These are phyloP conservation scores for Pulveroboletus sp. DNA, from an alignment of 1,284 basidiomycete genomes.

Conservation along the genomic window DNA sequence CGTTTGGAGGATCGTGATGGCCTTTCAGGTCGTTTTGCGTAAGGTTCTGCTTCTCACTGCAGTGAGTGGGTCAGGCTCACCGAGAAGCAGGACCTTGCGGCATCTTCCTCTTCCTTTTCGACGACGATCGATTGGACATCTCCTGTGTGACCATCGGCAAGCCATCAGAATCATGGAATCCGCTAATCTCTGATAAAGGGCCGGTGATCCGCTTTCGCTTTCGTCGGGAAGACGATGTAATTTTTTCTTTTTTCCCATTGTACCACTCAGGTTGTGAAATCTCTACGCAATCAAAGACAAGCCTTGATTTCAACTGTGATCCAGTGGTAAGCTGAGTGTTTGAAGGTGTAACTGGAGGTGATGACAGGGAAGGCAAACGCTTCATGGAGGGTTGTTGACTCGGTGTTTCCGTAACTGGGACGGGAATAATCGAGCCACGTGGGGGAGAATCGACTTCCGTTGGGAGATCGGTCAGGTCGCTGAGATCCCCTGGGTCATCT, in stretches of 20 bases:
- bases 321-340: not conserved
- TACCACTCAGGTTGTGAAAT: slow-evolving; percentile 20
- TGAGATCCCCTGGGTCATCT: slow-evolving; percentile 24
- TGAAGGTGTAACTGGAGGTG: not conserved
- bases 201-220: slow-evolving; percentile 19
- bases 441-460: slow-evolving; percentile 24
- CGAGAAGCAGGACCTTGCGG: slow-evolving; percentile 33
- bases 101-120: slow-evolving; percentile 27
- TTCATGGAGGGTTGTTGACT: not conserved
- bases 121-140: not conserved
- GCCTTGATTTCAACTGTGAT: slow-evolving; percentile 11
- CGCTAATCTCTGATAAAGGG: not conserved
- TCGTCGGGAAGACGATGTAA: slow-evolving; percentile 1
- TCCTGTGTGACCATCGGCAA: not conserved
- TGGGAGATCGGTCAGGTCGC: slow-evolving; percentile 33
- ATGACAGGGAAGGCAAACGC: not conserved
- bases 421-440: not conserved
- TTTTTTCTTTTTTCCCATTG: not conserved
- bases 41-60: slow-evolving; percentile 33
- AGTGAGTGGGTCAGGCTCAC: slow-evolving; percentile 36
- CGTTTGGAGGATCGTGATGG: slow-evolving; percentile 5
- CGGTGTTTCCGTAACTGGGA: not conserved
- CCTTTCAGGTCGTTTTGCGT: slow-evolving; percentile 29
- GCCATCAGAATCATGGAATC: not conserved
- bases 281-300: slow-evolving; percentile 32